A percentile compares a stretch with the other conserved stretches of the same genome.
phyloP scores from a whole-genome alignment of 2,329 filamentous ascomycete genomes.

The Beauveria sp. region DNA sequence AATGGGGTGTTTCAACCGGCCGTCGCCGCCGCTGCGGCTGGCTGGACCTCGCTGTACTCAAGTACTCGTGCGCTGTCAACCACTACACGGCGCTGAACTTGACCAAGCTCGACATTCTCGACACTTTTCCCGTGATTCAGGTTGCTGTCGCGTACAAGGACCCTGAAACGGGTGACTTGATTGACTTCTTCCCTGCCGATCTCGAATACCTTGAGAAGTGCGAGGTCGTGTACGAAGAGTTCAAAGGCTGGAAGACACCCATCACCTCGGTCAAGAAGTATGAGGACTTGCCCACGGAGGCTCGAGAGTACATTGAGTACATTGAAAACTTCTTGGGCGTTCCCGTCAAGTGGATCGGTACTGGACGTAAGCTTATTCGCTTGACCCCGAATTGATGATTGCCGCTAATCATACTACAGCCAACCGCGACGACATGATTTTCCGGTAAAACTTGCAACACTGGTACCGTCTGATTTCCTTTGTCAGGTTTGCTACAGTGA shows the following conservation, averaged over 20 bases:
- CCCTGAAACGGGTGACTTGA: conserved; percentile 19
- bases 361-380: conserved; percentile 31
- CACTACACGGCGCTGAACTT: conserved; percentile 57
- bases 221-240: conserved; percentile 59
- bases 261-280: conserved; percentile 54
- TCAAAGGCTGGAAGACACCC: conserved; percentile 61
- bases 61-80: conserved; percentile 56
- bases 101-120: conserved; percentile 52
- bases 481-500: neutral
- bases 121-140: conserved; percentile 68
- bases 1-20: conserved; percentile 44
- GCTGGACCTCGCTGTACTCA: conserved; percentile 60
- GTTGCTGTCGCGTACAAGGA: conserved; percentile 62
- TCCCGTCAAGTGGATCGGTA: conserved; percentile 58
- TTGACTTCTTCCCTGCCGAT: conserved; percentile 55
- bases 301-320: conserved; percentile 57
- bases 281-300: conserved; percentile 55
- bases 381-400: neutral
- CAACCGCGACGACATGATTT: neutral
- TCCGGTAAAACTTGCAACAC: neutral
- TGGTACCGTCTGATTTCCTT: neutral
- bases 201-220: conserved; percentile 48
- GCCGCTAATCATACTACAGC: neutral
- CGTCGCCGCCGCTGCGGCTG: conserved; percentile 52
- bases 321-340: conserved; percentile 61